Conservation (phyloP, 257 asterid species). For the Eustoma russellianum region DNA sequence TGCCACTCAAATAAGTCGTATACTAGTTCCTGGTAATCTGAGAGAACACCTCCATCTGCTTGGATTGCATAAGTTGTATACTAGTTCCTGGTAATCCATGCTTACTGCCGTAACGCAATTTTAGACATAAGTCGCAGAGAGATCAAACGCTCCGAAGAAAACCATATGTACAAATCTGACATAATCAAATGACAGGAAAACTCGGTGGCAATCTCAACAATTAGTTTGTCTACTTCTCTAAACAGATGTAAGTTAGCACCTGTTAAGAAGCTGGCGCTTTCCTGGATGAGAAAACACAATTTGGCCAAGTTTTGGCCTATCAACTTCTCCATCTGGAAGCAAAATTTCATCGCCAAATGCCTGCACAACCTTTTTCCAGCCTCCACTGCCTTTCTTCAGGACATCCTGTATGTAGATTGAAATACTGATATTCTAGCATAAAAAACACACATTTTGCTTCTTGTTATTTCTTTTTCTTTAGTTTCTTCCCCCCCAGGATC, state of each 20-base stretch:
- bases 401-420: slow-evolving; percentile 28
- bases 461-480: not conserved
- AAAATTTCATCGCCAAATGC: slow-evolving; percentile 75
- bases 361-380: slow-evolving; percentile 79
- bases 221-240: no score
- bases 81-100: no score
- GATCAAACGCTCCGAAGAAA: no score
- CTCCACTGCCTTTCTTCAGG: slow-evolving; percentile 75
- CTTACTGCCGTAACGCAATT: no score
- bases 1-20: no score
- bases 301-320: slow-evolving; percentile 75
- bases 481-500: not conserved
- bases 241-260: slow-evolving; percentile 23
- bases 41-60: no score
- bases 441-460: not conserved
- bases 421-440: not conserved
- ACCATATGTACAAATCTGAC: no score
- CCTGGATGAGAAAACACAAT: slow-evolving; percentile 65
- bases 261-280: slow-evolving; percentile 80
- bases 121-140: no score
- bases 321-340: slow-evolving; percentile 64
- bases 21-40: no score
- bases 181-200: no score
- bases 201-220: no score
- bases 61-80: no score